Percentiles rank a stretch among this genome's conserved stretches.
phyloP scores from a whole-genome alignment of 164 flowering plant genomes.

The Vitis amurensis region DNA sequence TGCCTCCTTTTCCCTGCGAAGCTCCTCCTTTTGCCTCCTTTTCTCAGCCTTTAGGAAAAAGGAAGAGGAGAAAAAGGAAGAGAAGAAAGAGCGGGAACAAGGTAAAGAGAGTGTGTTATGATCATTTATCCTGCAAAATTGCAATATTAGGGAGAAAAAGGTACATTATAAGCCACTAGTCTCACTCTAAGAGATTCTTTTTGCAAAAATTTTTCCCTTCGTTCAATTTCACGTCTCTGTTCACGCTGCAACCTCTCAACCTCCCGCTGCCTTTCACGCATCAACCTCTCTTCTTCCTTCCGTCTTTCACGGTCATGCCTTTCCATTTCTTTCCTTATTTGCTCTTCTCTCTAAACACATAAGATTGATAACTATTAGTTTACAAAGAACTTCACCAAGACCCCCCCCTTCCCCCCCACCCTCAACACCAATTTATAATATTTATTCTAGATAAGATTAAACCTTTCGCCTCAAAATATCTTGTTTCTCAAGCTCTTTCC shows the following conservation, averaged over 20 bases:
- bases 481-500: slow-evolving; percentile 90
- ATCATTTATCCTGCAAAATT: not conserved
- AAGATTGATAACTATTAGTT: slow-evolving; percentile 8
- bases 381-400: not conserved
- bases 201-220: slow-evolving; percentile 79
- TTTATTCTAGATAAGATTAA: slow-evolving; percentile 2
- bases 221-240: slow-evolving; percentile 83
- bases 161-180: slow-evolving; percentile 5
- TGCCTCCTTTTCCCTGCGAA: slow-evolving; percentile 81
- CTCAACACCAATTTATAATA: too few species aligned
- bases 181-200: slow-evolving; percentile 76
- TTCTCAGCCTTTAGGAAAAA: slow-evolving; percentile 67
- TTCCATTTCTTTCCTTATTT: slow-evolving; percentile 91
- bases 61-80: not conserved
- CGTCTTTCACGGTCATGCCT: slow-evolving; percentile 85
- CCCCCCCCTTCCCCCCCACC: too few species aligned
- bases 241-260: slow-evolving; percentile 83
- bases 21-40: slow-evolving; percentile 84
- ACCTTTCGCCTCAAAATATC: slow-evolving; percentile 86
- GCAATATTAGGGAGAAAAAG: not conserved
- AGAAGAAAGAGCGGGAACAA: not conserved
- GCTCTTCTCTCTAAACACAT: slow-evolving; percentile 71
- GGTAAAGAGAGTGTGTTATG: slow-evolving; percentile 3
- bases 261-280: slow-evolving; percentile 92
- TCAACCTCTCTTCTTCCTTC: slow-evolving; percentile 90